Evolutionary conservation across 2,329 filamentous ascomycete genomes (phyloP).

Genomic region (Beauveria bassiana): DNA sequence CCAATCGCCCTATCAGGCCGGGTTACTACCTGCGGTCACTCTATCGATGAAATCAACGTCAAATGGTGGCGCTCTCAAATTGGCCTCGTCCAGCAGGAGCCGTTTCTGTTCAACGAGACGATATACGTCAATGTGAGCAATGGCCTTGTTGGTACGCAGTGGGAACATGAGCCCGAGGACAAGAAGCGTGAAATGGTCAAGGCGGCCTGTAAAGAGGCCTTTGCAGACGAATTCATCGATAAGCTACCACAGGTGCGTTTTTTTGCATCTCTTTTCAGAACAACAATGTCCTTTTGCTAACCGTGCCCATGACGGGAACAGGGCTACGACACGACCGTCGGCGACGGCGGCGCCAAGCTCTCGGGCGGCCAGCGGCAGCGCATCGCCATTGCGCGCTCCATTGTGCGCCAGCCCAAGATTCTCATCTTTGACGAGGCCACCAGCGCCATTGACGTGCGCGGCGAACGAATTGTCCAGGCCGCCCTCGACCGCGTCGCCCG

Average conservation of each 20-base stretch:
- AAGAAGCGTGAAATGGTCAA: slow-evolving; percentile 52
- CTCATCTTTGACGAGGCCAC: slow-evolving; percentile 74
- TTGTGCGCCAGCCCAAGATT: slow-evolving; percentile 58
- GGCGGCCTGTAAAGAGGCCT: slow-evolving; percentile 58
- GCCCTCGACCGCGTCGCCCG: slow-evolving; percentile 50
- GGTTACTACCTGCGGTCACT: slow-evolving; percentile 45
- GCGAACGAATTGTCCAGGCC: slow-evolving; percentile 55
- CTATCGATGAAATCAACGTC: slow-evolving; percentile 50
- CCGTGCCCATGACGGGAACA: slow-evolving; percentile 21
- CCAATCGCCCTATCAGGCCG: slow-evolving; percentile 36
- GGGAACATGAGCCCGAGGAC: slow-evolving; percentile 45
- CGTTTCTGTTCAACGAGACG: slow-evolving; percentile 59
- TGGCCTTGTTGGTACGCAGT: slow-evolving; percentile 46
- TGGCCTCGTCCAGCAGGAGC: slow-evolving; percentile 60
- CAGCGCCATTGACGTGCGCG: slow-evolving; percentile 51
- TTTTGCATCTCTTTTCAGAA: neutral
- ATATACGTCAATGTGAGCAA: slow-evolving; percentile 56
- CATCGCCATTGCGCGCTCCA: slow-evolving; percentile 60
- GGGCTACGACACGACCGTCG: slow-evolving; percentile 66
- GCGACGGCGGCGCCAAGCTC: slow-evolving; percentile 69
- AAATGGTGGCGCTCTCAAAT: slow-evolving; percentile 58
- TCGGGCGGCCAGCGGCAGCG: slow-evolving; percentile 73
- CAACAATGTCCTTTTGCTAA: slow-evolving; percentile 9
- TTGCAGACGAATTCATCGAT: slow-evolving; percentile 62
- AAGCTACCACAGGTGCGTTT: slow-evolving; percentile 46